Evolutionary conservation across 2,329 filamentous ascomycete species (phyloP).

Genomic region (Fusarium sp.): DNA sequence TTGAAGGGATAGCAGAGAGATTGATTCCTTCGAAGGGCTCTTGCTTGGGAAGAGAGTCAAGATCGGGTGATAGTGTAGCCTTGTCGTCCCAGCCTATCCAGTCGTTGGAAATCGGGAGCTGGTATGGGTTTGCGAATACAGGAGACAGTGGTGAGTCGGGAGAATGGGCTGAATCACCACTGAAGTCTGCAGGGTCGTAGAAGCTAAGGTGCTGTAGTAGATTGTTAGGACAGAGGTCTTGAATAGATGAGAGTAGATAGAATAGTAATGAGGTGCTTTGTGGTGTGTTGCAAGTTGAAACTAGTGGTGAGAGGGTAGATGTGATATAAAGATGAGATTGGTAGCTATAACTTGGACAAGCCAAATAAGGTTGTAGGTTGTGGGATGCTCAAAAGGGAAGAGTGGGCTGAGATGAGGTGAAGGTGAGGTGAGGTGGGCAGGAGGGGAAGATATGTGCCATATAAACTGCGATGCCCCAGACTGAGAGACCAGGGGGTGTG

Average conservation of each 20-base stretch:
- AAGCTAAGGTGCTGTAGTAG: slow-evolving; percentile 40
- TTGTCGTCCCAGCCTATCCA: slow-evolving; percentile 49
- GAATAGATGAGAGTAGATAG: neutral
- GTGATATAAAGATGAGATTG: slow-evolving; percentile 40
- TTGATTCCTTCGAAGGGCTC: slow-evolving; percentile 47
- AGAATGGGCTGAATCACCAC: slow-evolving; percentile 47
- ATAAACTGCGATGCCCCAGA: slow-evolving; percentile 43
- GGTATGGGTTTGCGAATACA: slow-evolving; percentile 47
- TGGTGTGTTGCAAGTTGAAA: slow-evolving; percentile 25
- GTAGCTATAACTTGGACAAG: slow-evolving; percentile 23
- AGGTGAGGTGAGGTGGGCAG: slow-evolving; percentile 41
- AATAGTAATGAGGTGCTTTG: slow-evolving; percentile 35
- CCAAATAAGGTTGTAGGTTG: slow-evolving; percentile 9
- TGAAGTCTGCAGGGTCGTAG: slow-evolving; percentile 49
- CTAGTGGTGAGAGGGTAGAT: slow-evolving; percentile 29
- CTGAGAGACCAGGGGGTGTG: slow-evolving; percentile 37
- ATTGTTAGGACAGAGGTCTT: slow-evolving; percentile 34
- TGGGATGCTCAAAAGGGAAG: slow-evolving; percentile 34
- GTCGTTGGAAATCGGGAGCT: slow-evolving; percentile 47
- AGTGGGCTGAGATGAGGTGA: slow-evolving; percentile 43
- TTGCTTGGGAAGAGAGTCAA: slow-evolving; percentile 46
- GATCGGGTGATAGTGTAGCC: slow-evolving; percentile 46
- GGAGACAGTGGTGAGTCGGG: slow-evolving; percentile 47
- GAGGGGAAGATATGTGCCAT: slow-evolving; percentile 43
- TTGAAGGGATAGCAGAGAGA: slow-evolving; percentile 45